Evolutionary conservation across 2,329 filamentous ascomycete genomes (phyloP).

Genomic region (Aulographum hederae): DNA sequence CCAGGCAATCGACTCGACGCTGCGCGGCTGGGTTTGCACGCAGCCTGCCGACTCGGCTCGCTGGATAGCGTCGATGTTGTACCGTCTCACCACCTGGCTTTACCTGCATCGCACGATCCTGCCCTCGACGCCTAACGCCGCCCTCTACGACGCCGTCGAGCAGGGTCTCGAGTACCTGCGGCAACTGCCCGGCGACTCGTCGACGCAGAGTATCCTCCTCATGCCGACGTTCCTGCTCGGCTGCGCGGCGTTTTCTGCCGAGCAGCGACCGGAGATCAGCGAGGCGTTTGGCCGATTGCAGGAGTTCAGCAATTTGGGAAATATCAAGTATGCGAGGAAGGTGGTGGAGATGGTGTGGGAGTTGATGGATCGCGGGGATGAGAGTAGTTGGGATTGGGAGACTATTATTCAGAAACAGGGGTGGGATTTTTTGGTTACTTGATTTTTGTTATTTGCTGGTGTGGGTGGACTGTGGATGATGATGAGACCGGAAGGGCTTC

Average conservation of each 20-base stretch:
- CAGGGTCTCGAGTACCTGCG: conserved; percentile 38
- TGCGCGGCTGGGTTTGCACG: conserved; percentile 55
- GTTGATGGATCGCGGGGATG: conserved; percentile 37
- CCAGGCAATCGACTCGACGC: conserved; percentile 55
- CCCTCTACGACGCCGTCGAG: conserved; percentile 38
- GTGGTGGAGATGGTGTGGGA: conserved; percentile 40
- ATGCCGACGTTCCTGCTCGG: conserved; percentile 44
- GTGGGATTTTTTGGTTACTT: conserved; percentile 44
- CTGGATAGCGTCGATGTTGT: conserved; percentile 38
- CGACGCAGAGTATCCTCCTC: conserved; percentile 39
- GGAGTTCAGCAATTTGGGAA: conserved; percentile 37
- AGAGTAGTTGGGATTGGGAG: conserved; percentile 46
- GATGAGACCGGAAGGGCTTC: no score
- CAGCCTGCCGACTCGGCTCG: conserved; percentile 32
- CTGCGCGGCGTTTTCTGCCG: conserved; percentile 37
- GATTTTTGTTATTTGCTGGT: conserved; percentile 10
- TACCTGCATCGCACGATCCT: conserved; percentile 44
- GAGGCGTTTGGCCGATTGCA: conserved; percentile 35
- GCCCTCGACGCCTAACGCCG: conserved; percentile 33
- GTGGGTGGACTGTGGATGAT: no score
- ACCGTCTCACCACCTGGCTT: conserved; percentile 44
- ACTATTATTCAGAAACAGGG: conserved; percentile 33
- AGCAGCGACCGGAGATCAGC: conserved; percentile 36
- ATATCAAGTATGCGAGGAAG: conserved; percentile 36
- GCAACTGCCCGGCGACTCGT: conserved; percentile 32